Conservation (phyloP, 352 stramenopile species). For the Globisporangium splendens region DNA sequence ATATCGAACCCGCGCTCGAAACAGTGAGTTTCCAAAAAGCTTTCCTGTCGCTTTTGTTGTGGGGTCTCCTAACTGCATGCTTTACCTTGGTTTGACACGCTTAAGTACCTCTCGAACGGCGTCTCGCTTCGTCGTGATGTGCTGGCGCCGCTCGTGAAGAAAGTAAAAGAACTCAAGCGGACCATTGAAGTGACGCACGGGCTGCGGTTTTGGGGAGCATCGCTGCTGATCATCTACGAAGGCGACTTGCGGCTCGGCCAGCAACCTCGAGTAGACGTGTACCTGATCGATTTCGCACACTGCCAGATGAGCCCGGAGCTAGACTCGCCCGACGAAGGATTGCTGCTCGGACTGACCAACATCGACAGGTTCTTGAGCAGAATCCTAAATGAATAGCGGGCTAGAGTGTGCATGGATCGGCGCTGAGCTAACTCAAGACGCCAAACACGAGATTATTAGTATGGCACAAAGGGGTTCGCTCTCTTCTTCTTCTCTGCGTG, state of each 20-base stretch:
- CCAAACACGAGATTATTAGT: constrained; percentile 1
- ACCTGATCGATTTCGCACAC: constrained; percentile 79
- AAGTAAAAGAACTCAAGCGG: constrained; percentile 41
- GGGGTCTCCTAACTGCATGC: neutral
- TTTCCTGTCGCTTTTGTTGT: neutral
- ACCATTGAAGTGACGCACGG: constrained; percentile 41
- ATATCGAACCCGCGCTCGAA: constrained; percentile 60
- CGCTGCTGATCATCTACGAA: constrained; percentile 74
- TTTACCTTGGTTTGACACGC: neutral
- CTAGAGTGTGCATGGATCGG: neutral
- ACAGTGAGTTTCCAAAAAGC: constrained; percentile 31
- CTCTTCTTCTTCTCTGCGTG: constrained; percentile 6
- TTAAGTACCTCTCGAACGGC: constrained; percentile 61
- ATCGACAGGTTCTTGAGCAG: constrained; percentile 42
- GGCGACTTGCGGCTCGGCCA: constrained; percentile 34
- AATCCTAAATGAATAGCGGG: constrained; percentile 20
- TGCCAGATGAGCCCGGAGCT: constrained; percentile 61
- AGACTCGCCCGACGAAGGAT: constrained; percentile 50
- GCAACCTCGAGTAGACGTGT: constrained; percentile 33
- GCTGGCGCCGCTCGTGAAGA: constrained; percentile 36
- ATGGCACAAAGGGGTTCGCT: constrained; percentile 5
- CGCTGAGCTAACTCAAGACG: neutral
- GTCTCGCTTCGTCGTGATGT: constrained; percentile 36
- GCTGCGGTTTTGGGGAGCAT: constrained; percentile 73
- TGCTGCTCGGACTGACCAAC: constrained; percentile 65